Percentiles rank a stretch among this genome's conserved stretches.
Conservation (phyloP, 2,329 filamentous ascomycete genomes). For the Cladosporium sp. region DNA sequence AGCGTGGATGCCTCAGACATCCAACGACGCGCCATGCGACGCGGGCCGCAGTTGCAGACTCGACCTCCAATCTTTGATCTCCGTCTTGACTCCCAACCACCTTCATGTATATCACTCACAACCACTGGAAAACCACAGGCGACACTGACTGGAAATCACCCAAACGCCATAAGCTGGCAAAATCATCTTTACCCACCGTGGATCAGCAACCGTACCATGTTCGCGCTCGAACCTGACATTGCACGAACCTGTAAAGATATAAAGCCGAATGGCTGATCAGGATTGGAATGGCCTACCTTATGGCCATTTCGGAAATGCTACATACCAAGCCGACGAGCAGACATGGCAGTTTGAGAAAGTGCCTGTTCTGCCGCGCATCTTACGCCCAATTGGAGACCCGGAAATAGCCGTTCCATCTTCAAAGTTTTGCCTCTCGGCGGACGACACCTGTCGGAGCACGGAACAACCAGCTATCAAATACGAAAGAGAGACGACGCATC, state of each 20-base stretch:
- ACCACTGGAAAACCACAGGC: background rate
- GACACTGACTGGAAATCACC: background rate
- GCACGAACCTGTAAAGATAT: conserved; percentile 20
- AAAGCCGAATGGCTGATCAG: conserved; percentile 60
- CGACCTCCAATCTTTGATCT: conserved; percentile 5
- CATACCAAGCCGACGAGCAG: conserved; percentile 49
- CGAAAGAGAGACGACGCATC: conserved; percentile 23
- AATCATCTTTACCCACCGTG: conserved; percentile 2
- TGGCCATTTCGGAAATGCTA: conserved; percentile 55
- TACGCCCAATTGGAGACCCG: conserved; percentile 33
- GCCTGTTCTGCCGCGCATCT: conserved; percentile 17
- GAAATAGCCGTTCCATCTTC: conserved; percentile 25
- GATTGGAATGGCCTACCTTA: conserved; percentile 51
- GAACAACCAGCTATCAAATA: conserved; percentile 16
- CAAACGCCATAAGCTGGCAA: background rate
- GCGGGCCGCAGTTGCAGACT: conserved; percentile 1
- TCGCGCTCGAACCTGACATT: conserved; percentile 3
- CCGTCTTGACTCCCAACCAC: background rate
- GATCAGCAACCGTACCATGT: conserved; percentile 16
- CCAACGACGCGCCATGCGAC: background rate
- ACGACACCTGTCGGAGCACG: background rate
- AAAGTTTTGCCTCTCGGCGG: background rate
- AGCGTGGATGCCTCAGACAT: background rate
- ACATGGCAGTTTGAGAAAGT: conserved; percentile 43
- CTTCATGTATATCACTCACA: background rate